phyloP scores from a whole-genome alignment of 345 rosid genomes.

The Rhizophora apiculata region DNA sequence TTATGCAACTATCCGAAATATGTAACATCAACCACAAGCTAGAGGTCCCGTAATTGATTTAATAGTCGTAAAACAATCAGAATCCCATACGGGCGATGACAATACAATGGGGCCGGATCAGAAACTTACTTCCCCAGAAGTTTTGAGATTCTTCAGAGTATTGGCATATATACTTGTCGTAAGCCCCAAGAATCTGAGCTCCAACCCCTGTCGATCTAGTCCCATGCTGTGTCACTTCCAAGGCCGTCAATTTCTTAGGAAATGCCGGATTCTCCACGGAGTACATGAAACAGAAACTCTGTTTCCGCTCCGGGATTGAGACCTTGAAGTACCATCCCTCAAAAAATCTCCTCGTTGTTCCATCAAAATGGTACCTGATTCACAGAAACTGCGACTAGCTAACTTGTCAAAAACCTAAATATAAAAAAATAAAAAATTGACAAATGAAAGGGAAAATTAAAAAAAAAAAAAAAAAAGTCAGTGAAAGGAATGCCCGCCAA shows the following conservation, averaged over 20 bases:
- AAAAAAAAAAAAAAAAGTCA: background rate
- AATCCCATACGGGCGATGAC: background rate
- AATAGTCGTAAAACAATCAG: background rate
- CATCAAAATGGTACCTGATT: constrained; percentile 85
- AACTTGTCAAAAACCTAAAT: background rate
- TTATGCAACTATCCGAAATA: background rate
- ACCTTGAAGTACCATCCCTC: constrained; percentile 98
- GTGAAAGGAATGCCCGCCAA: background rate
- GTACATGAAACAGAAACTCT: constrained; percentile 96
- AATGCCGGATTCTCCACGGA: constrained; percentile 86
- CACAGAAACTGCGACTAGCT: background rate
- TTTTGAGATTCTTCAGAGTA: constrained; percentile 59
- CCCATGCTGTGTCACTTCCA: constrained; percentile 61
- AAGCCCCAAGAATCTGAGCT: constrained; percentile 91
- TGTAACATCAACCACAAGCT: background rate
- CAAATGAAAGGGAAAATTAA: background rate
- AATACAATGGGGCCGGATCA: background rate
- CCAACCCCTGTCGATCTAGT: constrained; percentile 78
- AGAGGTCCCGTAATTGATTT: background rate
- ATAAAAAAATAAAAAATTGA: background rate
- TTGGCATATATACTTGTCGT: constrained; percentile 79
- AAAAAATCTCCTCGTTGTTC: constrained; percentile 62
- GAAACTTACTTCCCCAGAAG: constrained; percentile 87
- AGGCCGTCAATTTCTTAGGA: constrained; percentile 39
- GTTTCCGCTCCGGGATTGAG: constrained; percentile 71